These are phyloP conservation scores for Beta lomatogona DNA, from an alignment of 179 eudicot species.

Conservation along the genomic window DNA sequence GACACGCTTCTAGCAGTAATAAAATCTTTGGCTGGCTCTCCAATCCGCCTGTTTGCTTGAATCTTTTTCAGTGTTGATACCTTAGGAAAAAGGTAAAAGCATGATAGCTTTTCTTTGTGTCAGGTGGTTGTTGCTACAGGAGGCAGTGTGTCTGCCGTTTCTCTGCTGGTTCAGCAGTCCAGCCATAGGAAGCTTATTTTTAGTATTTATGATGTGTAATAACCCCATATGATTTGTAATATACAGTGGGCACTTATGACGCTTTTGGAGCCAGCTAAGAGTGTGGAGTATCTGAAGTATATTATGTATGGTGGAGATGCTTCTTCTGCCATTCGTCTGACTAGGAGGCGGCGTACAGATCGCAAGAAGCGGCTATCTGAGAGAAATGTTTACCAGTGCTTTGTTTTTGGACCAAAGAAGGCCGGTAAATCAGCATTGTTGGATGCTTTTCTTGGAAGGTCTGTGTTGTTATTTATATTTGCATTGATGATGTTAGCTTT, in stretches of 20 bases:
- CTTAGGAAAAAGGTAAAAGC: neutral
- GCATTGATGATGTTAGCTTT: neutral
- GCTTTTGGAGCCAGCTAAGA: conserved; percentile 76
- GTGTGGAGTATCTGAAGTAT: conserved; percentile 83
- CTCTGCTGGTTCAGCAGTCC: neutral
- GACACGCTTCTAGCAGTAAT: neutral
- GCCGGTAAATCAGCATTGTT: conserved; percentile 85
- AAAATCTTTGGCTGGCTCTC: neutral
- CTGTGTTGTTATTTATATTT: conserved; percentile 15
- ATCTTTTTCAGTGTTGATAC: neutral
- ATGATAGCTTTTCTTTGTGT: neutral
- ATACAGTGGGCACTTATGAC: conserved; percentile 98
- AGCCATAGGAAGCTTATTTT: neutral
- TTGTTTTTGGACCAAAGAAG: conserved; percentile 87
- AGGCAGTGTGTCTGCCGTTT: neutral
- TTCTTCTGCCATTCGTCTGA: conserved; percentile 72
- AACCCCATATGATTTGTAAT: conserved; percentile 14
- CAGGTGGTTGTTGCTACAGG: neutral
- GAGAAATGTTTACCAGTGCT: conserved; percentile 85
- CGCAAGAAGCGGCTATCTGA: conserved; percentile 86
- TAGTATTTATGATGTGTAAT: conserved; percentile 10
- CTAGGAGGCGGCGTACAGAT: conserved; percentile 78
- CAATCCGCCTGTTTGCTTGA: neutral
- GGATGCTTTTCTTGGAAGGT: conserved; percentile 84
- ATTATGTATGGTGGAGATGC: conserved; percentile 87